Evolutionary conservation across 1,284 basidiomycete genomes (phyloP).

Genomic region (Ceratobasidium sp.): DNA sequence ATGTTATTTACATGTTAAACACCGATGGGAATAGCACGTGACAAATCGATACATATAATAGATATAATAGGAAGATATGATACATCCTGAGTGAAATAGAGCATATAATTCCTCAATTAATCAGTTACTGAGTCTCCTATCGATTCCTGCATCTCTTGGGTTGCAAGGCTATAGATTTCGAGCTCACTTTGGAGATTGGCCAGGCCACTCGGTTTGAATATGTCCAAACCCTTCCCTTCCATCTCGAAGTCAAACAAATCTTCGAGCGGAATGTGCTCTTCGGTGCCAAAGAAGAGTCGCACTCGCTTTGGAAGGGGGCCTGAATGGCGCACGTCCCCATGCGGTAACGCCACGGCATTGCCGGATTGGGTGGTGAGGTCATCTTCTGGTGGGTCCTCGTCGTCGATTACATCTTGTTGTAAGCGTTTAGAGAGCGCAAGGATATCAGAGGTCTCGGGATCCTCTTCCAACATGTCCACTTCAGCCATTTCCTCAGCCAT

Average conservation of each 20-base stretch:
- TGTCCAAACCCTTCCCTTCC: slow-evolving; percentile 2
- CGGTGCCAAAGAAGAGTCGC: not conserved
- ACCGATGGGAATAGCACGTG: too few species aligned
- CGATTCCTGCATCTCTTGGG: not conserved
- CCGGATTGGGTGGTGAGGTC: not conserved
- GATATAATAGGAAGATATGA: not conserved
- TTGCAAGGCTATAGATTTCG: slow-evolving; percentile 10
- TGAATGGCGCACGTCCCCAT: too few species aligned
- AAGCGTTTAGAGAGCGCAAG: not conserved
- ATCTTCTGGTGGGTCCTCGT: slow-evolving; percentile 7
- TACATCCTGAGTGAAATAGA: not conserved
- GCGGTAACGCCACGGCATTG: not conserved
- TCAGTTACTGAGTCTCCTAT: not conserved
- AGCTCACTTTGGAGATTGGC: slow-evolving; percentile 5
- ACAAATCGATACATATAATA: not conserved
- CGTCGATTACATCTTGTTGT: slow-evolving; percentile 4
- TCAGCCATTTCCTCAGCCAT: slow-evolving; percentile 2
- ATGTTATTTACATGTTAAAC: slow-evolving; percentile 6
- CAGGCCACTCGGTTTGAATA: not conserved
- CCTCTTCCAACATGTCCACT: not conserved
- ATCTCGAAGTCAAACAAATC: slow-evolving; percentile 1
- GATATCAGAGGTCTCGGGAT: not conserved
- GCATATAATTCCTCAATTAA: not conserved
- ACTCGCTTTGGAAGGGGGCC: not conserved
- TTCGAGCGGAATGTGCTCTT: not conserved